Conservation (phyloP, 2,329 filamentous ascomycete genomes). For the Ustilaginoidea virens region DNA sequence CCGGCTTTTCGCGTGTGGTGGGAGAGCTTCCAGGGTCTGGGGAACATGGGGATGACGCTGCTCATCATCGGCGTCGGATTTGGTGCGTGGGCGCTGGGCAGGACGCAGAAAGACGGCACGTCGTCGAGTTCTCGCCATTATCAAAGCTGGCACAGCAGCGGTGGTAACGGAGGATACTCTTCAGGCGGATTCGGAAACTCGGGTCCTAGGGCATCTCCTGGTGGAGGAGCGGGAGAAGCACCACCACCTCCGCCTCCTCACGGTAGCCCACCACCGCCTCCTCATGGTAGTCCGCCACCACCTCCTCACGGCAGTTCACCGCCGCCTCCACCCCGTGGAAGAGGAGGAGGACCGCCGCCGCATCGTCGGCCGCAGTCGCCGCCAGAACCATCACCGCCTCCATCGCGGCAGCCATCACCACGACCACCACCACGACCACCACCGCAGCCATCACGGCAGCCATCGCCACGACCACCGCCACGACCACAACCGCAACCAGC, state of each 20-base stretch:
- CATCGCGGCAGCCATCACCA: background rate
- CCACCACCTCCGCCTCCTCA: slow-evolving; percentile 16
- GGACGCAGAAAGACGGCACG: slow-evolving; percentile 20
- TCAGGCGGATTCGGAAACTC: slow-evolving; percentile 16
- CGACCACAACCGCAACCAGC: too few species aligned
- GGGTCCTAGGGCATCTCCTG: slow-evolving; percentile 15
- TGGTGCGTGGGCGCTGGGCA: slow-evolving; percentile 52
- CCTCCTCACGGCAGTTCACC: slow-evolving; percentile 2
- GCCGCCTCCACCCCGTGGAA: slow-evolving; percentile 2
- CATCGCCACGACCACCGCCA: too few species aligned
- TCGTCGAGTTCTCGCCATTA: slow-evolving; percentile 7
- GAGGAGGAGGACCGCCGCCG: slow-evolving; percentile 4
- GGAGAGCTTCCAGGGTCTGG: slow-evolving; percentile 51
- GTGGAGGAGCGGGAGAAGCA: slow-evolving; percentile 14
- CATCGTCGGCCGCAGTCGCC: slow-evolving; percentile 5
- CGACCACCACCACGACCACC: slow-evolving; percentile 3
- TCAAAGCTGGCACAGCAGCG: slow-evolving; percentile 8
- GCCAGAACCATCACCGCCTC: slow-evolving; percentile 4
- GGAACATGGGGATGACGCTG: slow-evolving; percentile 57
- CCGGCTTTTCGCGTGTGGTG: slow-evolving; percentile 65
- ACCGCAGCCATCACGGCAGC: too few species aligned
- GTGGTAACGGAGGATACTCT: slow-evolving; percentile 6
- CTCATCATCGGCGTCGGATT: slow-evolving; percentile 60
- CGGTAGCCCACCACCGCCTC: slow-evolving; percentile 10
- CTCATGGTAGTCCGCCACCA: slow-evolving; percentile 1